Percentiles rank a stretch among this genome's conserved stretches.
These are phyloP conservation scores for Camelina laxa DNA, from an alignment of 345 rosid genomes.

Conservation along the genomic window DNA sequence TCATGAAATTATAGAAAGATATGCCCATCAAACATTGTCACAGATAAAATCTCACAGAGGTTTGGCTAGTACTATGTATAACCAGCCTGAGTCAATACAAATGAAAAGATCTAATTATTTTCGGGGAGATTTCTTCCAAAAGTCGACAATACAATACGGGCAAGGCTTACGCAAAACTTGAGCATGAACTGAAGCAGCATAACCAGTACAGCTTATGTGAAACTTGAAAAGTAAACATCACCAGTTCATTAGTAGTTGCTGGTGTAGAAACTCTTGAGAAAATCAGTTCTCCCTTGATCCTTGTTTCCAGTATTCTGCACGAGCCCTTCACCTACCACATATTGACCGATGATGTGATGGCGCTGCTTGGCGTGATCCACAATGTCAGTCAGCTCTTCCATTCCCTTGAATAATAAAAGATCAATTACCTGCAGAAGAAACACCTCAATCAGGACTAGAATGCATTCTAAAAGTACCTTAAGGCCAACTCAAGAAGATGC, in stretches of 20 bases:
- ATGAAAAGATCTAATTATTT: constrained; percentile 37
- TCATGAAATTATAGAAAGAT: constrained; percentile 25
- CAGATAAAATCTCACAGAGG: constrained; percentile 18
- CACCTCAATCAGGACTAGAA: constrained; percentile 26
- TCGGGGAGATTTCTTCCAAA: constrained; percentile 34
- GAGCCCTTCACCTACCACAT: constrained; percentile 77
- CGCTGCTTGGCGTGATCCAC: constrained; percentile 97
- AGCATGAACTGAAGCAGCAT: constrained; percentile 31
- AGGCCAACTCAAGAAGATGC: constrained; percentile 2
- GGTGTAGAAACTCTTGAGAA: constrained; percentile 85
- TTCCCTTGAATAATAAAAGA: constrained; percentile 89
- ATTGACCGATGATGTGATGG: constrained; percentile 93
- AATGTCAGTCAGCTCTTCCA: constrained; percentile 85
- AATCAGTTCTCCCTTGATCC: constrained; percentile 74
- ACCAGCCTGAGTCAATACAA: constrained; percentile 32
- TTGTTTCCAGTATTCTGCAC: constrained; percentile 69
- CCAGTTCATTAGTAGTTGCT: constrained; percentile 77
- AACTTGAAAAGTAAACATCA: constrained; percentile 22
- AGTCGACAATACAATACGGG: constrained; percentile 31
- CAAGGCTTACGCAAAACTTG: constrained; percentile 25
- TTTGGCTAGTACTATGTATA: constrained; percentile 28
- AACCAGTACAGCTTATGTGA: constrained; percentile 35
- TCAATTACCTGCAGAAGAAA: constrained; percentile 80
- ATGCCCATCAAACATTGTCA: constrained; percentile 12
- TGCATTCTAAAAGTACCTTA: constrained; percentile 2